Percentiles rank a stretch among this genome's conserved stretches.
Evolutionary conservation across 1,284 basidiomycete species (phyloP).

Genomic region (Pyrrhoderma noxium): DNA sequence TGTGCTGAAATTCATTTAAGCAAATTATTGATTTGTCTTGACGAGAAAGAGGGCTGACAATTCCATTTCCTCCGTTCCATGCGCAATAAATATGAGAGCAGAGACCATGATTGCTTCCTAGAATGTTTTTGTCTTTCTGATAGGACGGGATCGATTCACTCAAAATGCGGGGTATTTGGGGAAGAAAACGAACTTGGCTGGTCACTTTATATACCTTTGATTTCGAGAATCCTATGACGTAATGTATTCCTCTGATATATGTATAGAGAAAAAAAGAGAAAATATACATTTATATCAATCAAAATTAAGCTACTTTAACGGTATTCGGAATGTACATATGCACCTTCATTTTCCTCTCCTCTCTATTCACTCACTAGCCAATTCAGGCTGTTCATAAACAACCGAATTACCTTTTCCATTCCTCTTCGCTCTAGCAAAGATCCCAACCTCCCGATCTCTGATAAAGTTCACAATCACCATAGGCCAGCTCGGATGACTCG

Average conservation of each 20-base stretch:
- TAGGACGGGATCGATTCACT: no score
- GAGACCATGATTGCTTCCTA: slow-evolving; percentile 34
- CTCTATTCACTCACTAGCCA: neutral
- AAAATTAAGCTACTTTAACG: no score
- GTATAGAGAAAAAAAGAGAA: no score
- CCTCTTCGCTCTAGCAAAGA: slow-evolving; percentile 42
- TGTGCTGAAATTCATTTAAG: slow-evolving; percentile 38
- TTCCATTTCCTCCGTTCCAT: slow-evolving; percentile 89
- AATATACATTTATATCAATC: no score
- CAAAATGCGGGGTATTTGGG: no score
- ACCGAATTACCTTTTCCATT: slow-evolving; percentile 17
- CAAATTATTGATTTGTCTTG: neutral
- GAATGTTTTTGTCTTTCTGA: no score
- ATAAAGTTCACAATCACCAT: slow-evolving; percentile 95
- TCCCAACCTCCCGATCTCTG: slow-evolving; percentile 76
- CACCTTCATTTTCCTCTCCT: no score
- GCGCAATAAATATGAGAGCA: slow-evolving; percentile 74
- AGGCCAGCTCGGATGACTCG: slow-evolving; percentile 87
- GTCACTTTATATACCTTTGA: no score
- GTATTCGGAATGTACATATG: no score
- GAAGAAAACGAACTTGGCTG: no score
- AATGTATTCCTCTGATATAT: no score
- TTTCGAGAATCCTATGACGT: no score
- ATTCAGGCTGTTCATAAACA: neutral
- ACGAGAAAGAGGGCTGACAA: slow-evolving; percentile 44